phyloP scores from a whole-genome alignment of 2,329 filamentous ascomycete species.

The Meredithiella fracta region DNA sequence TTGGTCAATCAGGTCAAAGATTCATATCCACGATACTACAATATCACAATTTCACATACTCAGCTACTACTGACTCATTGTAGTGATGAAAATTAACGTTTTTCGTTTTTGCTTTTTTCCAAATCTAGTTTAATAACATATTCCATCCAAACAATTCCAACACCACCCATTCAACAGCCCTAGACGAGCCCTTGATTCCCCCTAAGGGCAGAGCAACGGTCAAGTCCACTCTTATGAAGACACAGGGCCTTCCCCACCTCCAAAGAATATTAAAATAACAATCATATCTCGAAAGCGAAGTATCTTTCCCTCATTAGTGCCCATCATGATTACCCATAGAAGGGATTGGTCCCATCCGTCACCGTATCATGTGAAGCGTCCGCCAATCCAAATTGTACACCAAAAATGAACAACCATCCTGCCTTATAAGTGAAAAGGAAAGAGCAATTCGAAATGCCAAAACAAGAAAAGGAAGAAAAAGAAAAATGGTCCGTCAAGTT shows the following conservation, averaged over 20 bases:
- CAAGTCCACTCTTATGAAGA: conserved; percentile 68
- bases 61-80: neutral
- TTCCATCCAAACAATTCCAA: neutral
- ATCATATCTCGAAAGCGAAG: conserved; percentile 30
- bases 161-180: neutral
- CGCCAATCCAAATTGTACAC: conserved; percentile 5
- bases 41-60: neutral
- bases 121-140: neutral
- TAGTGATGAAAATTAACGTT: neutral
- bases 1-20: neutral
- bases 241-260: conserved; percentile 88
- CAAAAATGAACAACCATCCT: neutral
- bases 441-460: conserved; percentile 10
- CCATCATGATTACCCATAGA: conserved; percentile 36
- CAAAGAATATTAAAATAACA: conserved; percentile 16
- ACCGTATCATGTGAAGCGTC: neutral
- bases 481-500: conserved; percentile 11
- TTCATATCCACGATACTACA: neutral
- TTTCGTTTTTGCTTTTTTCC: neutral
- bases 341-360: neutral
- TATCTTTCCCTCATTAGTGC: conserved; percentile 99
- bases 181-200: neutral
- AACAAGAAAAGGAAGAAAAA: conserved; percentile 10
- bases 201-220: conserved; percentile 54
- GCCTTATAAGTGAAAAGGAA: neutral